Evolutionary conservation across 2,329 filamentous ascomycete genomes (phyloP), one percentile per base, ranked within the genome.

Genomic region (Monilinia vaccinii-corymbosi): DNA sequence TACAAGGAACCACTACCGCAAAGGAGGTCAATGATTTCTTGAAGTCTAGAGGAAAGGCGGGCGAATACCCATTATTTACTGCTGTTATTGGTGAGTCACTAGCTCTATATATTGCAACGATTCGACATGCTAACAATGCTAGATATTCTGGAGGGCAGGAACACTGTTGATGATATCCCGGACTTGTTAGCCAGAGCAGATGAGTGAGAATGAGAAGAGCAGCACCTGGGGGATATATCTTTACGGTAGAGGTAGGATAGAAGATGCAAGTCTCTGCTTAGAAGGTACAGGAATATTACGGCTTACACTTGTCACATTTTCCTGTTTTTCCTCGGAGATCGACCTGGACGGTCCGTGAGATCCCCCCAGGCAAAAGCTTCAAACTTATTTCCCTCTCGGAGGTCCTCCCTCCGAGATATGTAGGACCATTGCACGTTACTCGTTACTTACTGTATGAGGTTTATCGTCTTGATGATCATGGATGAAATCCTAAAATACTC

Each of bases 1-100:
- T 99, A 61, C 94, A 99, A 77, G 94, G 94, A 42, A 97, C 91
- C 0, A 87, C 87, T 67, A 99, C 94, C 3, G 92, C 94, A 10
- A 83, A 86, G 64, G 94, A 99, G 74, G 92, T 99, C 46, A 89
- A 96, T 76, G 85, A 81, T 53, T 97, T 97, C 75, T 75, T 99
- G 70, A 89, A 88, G 77, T 83, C 84, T 53, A 81, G 88, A 66
- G 88, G 87, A 0, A 76, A 87, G 65, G 91, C 95, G 75, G 78
- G 83, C 36, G 87, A 96, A 56, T 99, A 96, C 73, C 94, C 94
- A 23, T 78, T 99, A 7, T 95, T 99, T 73, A 97, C 91, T 10
- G 90, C 91, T 1, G 92, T 97, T 55, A 86, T 90, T 64, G 68
- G 71, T 66, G 65, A 65, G 70, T 48, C 25, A 25, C 21, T 23